Evolutionary conservation across 495 filamentous ascomycete species (phyloP).

Genomic region (Astrothelium subdiscretum): DNA sequence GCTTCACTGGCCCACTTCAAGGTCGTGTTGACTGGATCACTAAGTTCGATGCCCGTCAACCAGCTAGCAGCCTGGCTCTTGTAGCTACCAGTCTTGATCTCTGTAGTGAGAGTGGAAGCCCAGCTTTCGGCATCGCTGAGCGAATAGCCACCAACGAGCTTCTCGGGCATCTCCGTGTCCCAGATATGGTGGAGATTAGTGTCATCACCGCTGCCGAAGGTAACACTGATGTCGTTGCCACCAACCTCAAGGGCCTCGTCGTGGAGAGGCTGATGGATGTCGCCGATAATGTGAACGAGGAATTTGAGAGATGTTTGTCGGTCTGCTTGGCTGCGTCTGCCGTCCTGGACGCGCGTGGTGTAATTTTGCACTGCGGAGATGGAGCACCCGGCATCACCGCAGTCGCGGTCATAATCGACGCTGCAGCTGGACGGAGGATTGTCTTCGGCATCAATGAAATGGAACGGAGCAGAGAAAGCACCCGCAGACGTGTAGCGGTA

Average conservation of each 20-base stretch:
- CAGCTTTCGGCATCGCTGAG: conserved; percentile 38
- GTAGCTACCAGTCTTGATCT: conserved; percentile 45
- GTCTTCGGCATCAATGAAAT: conserved; percentile 65
- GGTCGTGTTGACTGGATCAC: conserved; percentile 37
- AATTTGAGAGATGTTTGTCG: conserved; percentile 46
- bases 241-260: conserved; percentile 46
- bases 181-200: conserved; percentile 47
- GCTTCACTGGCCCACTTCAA: conserved; percentile 51
- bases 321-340: conserved; percentile 26
- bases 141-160: conserved; percentile 40
- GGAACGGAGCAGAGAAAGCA: conserved; percentile 45
- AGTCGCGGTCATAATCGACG: conserved; percentile 51
- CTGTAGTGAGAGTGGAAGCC: conserved; percentile 37
- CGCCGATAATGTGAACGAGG: conserved; percentile 53
- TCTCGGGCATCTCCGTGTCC: conserved; percentile 42
- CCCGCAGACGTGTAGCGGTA: conserved; percentile 48
- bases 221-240: conserved; percentile 49
- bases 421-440: conserved; percentile 46
- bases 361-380: conserved; percentile 49
- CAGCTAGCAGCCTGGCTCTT: conserved; percentile 30
- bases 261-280: conserved; percentile 57
- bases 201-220: conserved; percentile 35
- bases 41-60: conserved; percentile 39
- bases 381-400: conserved; percentile 47
- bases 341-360: conserved; percentile 38